These are phyloP conservation scores for Amanita molliuscula DNA, from an alignment of 768 basidiomycete species.

Conservation along the genomic window DNA sequence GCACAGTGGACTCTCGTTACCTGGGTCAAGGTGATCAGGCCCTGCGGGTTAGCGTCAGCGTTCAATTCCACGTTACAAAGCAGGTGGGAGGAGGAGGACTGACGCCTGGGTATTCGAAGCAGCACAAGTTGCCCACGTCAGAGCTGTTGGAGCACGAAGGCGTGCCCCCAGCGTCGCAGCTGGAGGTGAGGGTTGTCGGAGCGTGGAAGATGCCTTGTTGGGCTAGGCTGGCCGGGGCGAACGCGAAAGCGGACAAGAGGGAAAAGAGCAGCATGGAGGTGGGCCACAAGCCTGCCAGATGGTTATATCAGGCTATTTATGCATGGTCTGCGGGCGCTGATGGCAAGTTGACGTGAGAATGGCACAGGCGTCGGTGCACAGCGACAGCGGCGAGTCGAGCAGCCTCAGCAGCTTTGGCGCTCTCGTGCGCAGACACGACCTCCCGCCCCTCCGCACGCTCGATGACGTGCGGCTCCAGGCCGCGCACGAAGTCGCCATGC, in stretches of 20 bases:
- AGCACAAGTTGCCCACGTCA: not conserved
- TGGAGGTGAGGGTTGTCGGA: not conserved
- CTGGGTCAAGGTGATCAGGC: not conserved
- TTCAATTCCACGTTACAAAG: too few relatives aligned
- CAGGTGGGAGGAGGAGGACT: not conserved
- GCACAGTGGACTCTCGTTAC: not conserved
- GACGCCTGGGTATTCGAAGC: conserved; percentile 4
- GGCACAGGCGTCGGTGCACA: not conserved
- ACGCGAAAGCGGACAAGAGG: not conserved
- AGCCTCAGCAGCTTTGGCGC: conserved; percentile 2
- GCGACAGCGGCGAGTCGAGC: not conserved
- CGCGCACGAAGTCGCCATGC: conserved; percentile 36
- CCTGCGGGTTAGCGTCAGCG: not conserved
- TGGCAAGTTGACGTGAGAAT: not conserved
- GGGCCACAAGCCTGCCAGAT: not conserved
- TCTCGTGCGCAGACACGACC: not conserved
- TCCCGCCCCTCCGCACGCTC: conserved; percentile 21
- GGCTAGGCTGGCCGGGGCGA: not conserved
- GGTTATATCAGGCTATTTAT: not conserved
- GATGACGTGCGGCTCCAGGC: conserved; percentile 43
- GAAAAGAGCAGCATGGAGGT: not conserved
- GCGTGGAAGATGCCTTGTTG: not conserved
- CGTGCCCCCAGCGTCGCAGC: not conserved
- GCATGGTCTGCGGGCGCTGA: too few relatives aligned
- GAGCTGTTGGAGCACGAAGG: not conserved